These are phyloP conservation scores for Scheffersomyces cryptocercus DNA, from an alignment of 1,139 yeast species.

Conservation along the genomic window DNA sequence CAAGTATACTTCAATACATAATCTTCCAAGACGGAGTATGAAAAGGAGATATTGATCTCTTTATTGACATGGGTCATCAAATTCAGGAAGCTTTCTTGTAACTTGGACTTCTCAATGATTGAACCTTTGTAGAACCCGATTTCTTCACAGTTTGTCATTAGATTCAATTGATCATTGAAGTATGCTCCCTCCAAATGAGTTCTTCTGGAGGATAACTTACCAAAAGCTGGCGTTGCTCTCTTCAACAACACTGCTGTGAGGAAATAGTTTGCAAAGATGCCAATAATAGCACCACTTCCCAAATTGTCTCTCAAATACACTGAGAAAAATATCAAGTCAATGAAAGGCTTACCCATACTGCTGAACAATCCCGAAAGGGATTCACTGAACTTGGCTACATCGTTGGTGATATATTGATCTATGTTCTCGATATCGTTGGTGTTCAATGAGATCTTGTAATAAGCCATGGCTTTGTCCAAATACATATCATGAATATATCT, in stretches of 20 bases:
- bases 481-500: constrained; percentile 91
- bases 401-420: constrained; percentile 84
- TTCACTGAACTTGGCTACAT: constrained; percentile 78
- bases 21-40: constrained; percentile 78
- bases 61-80: constrained; percentile 48
- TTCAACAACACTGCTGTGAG: constrained; percentile 77
- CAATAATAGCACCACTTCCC: constrained; percentile 82
- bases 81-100: constrained; percentile 57
- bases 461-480: constrained; percentile 76
- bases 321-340: constrained; percentile 85
- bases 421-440: constrained; percentile 45
- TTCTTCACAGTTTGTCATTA: constrained; percentile 89
- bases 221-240: constrained; percentile 80
- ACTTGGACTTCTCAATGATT: constrained; percentile 70
- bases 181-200: constrained; percentile 87
- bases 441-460: constrained; percentile 69
- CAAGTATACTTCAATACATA: constrained; percentile 87
- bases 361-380: constrained; percentile 84
- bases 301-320: constrained; percentile 81
- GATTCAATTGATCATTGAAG: constrained; percentile 80
- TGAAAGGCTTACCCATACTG: constrained; percentile 87
- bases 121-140: constrained; percentile 94
- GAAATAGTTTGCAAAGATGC: constrained; percentile 79
- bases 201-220: constrained; percentile 70
- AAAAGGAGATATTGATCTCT: constrained; percentile 53